Evolutionary conservation across 164 flowering plant genomes (phyloP).

Genomic region (Nelumbo lutea): DNA sequence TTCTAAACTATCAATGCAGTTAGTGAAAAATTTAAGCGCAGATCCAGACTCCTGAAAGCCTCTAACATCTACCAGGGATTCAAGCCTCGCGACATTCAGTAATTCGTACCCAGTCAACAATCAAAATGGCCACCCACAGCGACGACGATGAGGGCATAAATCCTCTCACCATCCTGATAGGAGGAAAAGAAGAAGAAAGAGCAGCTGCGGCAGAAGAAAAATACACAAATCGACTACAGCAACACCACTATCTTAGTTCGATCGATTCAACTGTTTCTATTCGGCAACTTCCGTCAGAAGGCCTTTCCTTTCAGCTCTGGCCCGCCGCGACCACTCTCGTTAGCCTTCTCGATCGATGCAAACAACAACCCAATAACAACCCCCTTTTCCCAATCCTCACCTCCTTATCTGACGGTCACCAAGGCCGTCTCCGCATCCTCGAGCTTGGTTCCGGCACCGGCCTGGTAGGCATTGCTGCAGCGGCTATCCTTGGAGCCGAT

Average conservation of each 20-base stretch:
- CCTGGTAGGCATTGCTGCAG: constrained; percentile 81
- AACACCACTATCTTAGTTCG: constrained; percentile 40
- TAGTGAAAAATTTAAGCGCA: too few relatives aligned
- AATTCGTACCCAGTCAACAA: too few relatives aligned
- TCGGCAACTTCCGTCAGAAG: constrained; percentile 68
- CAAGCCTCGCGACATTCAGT: too few relatives aligned
- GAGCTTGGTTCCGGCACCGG: constrained; percentile 98
- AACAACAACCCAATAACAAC: constrained; percentile 17
- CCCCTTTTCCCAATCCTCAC: constrained; percentile 30
- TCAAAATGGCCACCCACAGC: background rate
- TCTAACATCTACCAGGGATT: too few relatives aligned
- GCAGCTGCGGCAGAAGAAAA: background rate
- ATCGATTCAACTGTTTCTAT: constrained; percentile 42
- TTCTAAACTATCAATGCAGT: too few relatives aligned
- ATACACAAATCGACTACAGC: constrained; percentile 8
- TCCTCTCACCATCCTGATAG: background rate
- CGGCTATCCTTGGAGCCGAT: constrained; percentile 51
- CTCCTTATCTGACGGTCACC: constrained; percentile 3
- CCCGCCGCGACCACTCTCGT: constrained; percentile 84
- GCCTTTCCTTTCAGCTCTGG: constrained; percentile 96
- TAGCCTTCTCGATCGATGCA: constrained; percentile 52
- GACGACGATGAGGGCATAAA: background rate
- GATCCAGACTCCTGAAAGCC: too few relatives aligned
- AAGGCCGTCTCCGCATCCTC: constrained; percentile 48
- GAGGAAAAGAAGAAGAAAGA: background rate